Evolutionary conservation across 306 rosid genomes (phyloP), one percentile per base, ranked within the genome.

Genomic region (Prosopis cineraria): DNA sequence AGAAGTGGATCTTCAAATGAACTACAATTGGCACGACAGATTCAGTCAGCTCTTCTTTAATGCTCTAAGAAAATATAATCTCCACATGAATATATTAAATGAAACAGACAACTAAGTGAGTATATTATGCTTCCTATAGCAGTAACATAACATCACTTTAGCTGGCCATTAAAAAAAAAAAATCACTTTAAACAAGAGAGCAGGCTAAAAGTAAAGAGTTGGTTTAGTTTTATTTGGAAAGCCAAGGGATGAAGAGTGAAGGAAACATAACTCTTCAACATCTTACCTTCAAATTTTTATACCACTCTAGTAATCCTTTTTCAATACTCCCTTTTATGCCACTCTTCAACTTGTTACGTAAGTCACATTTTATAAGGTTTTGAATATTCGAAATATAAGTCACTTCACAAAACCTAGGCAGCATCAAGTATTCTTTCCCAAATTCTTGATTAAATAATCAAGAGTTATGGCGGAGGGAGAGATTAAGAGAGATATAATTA

Each of bases 1-100:
- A 94, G 93, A 68, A 94, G 93, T 41, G 95, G 85, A 75, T 90
- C 97, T 84, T 87, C 95, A 83, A 90, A 37, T 64, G 82, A 82
- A 80, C 98, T 94, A 83, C 79, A 83, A 80, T 80, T 70, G 72
- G 70, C 73, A 40, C 62, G 86, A 60, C 72, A 80, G 74, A 80
- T 29, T 77, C 60, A 56, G 73, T 73, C n/a, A 45, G 52, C 19
- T 79, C 22, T 39, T 55, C 68, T 67, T 39, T 56, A 47, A 74
- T 82, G 19, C 65, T 52, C 59, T 45, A 34, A 13, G 62, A 73
- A 71, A 74, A 81, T 22, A 47, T 53, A 64, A 29, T 45, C 59
- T 56, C 52, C 66, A 65, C 39, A 52, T 40, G 29, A 45, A 41
- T 78, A 67, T 5, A 31, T 25, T 31, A 59, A 53, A 33, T 60